Evolutionary conservation across 306 rosid genomes (phyloP).

Genomic region (Glycine soja): DNA sequence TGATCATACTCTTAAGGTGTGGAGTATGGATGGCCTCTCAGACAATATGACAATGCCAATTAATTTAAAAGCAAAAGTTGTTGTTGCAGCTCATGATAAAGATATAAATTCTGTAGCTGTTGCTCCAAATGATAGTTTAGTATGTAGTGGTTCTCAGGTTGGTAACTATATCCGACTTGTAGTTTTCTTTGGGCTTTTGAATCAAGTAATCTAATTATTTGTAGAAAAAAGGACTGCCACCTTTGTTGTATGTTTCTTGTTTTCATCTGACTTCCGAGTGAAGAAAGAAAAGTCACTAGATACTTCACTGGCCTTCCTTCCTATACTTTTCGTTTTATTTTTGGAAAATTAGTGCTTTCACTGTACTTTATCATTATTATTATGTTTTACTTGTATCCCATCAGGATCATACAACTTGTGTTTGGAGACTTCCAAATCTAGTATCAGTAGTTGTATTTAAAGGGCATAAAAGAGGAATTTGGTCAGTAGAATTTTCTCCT

Average conservation of each 20-base stretch:
- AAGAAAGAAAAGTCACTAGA: conserved; percentile 17
- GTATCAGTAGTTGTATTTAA: too few relatives aligned
- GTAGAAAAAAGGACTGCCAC: neutral
- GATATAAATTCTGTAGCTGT: conserved; percentile 93
- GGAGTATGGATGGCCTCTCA: conserved; percentile 77
- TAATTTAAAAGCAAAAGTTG: conserved; percentile 85
- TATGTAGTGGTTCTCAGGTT: conserved; percentile 98
- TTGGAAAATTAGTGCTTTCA: neutral
- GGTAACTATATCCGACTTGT: conserved; percentile 44
- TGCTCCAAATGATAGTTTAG: conserved; percentile 94
- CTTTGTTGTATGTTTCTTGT: neutral
- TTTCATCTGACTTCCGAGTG: neutral
- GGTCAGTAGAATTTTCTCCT: too few relatives aligned
- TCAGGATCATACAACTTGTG: too few relatives aligned
- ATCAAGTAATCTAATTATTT: conserved; percentile 28
- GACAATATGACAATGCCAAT: conserved; percentile 56
- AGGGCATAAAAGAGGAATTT: too few relatives aligned
- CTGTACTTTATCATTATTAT: too few relatives aligned
- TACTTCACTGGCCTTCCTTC: conserved; percentile 20
- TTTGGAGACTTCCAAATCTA: too few relatives aligned
- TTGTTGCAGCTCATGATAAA: conserved; percentile 94
- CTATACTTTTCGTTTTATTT: neutral
- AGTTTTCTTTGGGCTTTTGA: conserved; percentile 25
- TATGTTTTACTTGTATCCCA: too few relatives aligned
- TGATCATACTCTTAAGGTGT: conserved; percentile 90